Base-by-base conservation (phyloP, 371 early-diverging fungal genomes). In the Rhizopus stolonifer region DNA sequence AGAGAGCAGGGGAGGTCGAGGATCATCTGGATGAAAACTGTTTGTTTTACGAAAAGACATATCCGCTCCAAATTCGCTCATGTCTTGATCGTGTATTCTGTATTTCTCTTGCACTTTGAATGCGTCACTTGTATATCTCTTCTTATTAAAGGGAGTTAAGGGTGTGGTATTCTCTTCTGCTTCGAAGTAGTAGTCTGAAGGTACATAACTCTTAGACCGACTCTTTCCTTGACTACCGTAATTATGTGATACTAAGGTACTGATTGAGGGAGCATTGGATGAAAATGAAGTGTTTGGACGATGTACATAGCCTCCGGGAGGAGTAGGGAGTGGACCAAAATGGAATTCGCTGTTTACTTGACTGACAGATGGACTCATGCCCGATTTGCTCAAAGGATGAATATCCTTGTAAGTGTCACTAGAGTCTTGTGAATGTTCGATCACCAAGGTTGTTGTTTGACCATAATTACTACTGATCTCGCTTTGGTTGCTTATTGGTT, bases 261-360 rank as follows among this genome's bases (percentile, higher is more conserved):
- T 34, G 31, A 58, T 34, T 2, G 59, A 58, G 11, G 59, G 59
- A 22, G 53, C 49, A 19, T 40, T 48, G 18, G 59, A 58, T 17
- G 49, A 29, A 26, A 52, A 52, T 1, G 59, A 58, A 15, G 46
- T 58, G 26, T 52, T 58, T 4, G 51, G 46, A 10, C 54, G 45
- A 14, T 25, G 32, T 29, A 29, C 2, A 9, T 24, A 2, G 6
- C 26, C 14, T 19, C 42, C 14, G 19, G 22, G 17, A 31, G 61
- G 61, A 5, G 32, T 51, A 33, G 61, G 61, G n/a, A 61, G 38
- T 7, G 56, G 52, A 9, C 56, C 56, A 38, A 48, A 61, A 8
- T 56, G 56, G 17, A 61, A 56, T 1, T 46, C 56, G 21, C n/a
- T n/a, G n/a, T n/a, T n/a, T n/a, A n/a, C n/a, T n/a, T n/a, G 51